phyloP scores from a whole-genome alignment of 1,139 yeast species.

The Blastobotrys malaysiensis region DNA sequence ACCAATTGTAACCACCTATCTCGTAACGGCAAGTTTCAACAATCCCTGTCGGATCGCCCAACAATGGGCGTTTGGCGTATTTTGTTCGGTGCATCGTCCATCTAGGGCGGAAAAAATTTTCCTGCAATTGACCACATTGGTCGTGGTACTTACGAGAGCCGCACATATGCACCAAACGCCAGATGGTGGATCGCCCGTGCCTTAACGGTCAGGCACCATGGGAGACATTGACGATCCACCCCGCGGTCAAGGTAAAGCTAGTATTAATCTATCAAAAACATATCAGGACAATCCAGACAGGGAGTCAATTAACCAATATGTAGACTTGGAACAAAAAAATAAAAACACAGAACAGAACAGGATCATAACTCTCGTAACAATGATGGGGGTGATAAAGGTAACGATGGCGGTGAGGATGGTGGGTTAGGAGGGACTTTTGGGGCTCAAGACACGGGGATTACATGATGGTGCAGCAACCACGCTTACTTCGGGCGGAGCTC shows the following conservation, averaged over 20 bases:
- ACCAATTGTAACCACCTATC: too few relatives aligned
- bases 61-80: background rate
- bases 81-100: background rate
- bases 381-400: background rate
- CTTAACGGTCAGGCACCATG: background rate
- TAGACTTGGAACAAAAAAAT: background rate
- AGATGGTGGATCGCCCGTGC: background rate
- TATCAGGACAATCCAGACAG: background rate
- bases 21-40: too few relatives aligned
- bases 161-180: background rate
- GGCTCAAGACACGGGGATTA: too few relatives aligned
- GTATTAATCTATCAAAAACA: background rate
- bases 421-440: background rate
- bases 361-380: background rate
- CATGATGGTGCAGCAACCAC: background rate
- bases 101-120: background rate
- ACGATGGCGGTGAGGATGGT: background rate
- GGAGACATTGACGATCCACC: background rate
- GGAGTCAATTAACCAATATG: background rate
- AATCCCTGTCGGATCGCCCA: background rate
- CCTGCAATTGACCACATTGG: background rate
- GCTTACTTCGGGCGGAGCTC: background rate
- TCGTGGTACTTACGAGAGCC: background rate
- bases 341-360: background rate
- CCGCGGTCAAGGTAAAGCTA: background rate